phyloP scores from a whole-genome alignment of 345 rosid genomes.

The Raphanus raphanistrum region DNA sequence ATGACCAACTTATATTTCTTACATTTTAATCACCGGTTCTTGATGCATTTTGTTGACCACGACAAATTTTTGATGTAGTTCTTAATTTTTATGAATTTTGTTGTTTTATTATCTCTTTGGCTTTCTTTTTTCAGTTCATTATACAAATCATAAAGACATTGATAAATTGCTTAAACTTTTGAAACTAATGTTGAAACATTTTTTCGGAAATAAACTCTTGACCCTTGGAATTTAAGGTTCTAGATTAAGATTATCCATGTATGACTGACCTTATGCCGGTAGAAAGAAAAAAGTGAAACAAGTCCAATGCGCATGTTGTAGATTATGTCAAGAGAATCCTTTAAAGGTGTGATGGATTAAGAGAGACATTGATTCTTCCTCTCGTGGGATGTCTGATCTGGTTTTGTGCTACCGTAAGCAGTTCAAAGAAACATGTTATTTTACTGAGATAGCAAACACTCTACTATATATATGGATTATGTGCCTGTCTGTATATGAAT shows the following conservation, averaged over 20 bases:
- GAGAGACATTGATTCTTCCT: background rate
- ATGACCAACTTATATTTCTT: background rate
- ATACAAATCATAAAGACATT: background rate
- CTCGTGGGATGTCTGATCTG: background rate
- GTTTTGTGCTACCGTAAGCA: background rate
- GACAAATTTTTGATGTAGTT: slow-evolving; percentile 3
- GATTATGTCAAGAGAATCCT: background rate
- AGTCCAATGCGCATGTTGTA: background rate
- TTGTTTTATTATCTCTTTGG: background rate
- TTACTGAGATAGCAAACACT: slow-evolving; percentile 1
- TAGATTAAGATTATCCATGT: background rate
- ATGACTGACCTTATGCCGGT: background rate
- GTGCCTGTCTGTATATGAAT: background rate
- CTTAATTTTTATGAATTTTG: background rate
- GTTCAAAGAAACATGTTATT: background rate
- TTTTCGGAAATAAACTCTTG: background rate
- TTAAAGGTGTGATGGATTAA: background rate
- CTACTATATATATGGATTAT: background rate
- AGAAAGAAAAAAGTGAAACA: slow-evolving; percentile 1
- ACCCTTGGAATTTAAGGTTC: background rate
- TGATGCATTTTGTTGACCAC: slow-evolving; percentile 7
- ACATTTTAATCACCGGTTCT: background rate
- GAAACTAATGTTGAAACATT: background rate
- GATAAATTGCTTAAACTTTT: background rate
- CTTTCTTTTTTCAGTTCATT: background rate